Evolutionary conservation across 2,329 filamentous ascomycete species (phyloP).

Genomic region (Ceratocystis eucalypticola): DNA sequence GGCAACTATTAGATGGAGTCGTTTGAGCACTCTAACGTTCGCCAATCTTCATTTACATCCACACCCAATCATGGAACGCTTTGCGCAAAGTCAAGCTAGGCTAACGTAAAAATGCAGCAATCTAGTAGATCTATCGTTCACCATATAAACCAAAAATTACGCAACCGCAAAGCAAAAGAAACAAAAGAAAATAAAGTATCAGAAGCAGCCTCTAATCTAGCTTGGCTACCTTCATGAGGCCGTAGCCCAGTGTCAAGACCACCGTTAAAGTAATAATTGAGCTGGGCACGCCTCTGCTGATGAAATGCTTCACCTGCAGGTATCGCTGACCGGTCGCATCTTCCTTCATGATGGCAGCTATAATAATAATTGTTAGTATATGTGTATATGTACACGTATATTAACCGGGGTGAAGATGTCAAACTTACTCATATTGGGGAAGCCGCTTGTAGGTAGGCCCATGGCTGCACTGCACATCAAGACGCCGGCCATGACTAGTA

Average conservation of each 20-base stretch:
- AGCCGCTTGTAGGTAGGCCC: constrained; percentile 88
- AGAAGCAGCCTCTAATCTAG: constrained; percentile 32
- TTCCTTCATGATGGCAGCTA: constrained; percentile 98
- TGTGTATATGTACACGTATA: not conserved
- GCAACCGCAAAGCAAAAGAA: not conserved
- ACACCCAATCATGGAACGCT: too few relatives aligned
- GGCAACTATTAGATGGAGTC: not conserved
- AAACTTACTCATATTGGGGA: constrained; percentile 96
- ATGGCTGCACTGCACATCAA: constrained; percentile 96
- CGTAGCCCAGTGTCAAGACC: constrained; percentile 80
- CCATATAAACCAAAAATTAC: not conserved
- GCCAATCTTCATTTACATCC: not conserved
- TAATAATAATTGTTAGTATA: not conserved
- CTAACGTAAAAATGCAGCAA: not conserved
- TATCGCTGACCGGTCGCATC: constrained; percentile 88
- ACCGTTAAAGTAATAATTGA: constrained; percentile 70
- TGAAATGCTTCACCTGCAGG: constrained; percentile 82
- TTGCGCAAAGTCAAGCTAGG: not conserved
- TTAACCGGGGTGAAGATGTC: not conserved
- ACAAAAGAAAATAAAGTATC: not conserved
- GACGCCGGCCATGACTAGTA: constrained; percentile 88
- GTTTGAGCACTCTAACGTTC: not conserved
- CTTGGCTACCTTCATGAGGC: constrained; percentile 65
- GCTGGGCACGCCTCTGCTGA: constrained; percentile 80
- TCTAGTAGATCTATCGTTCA: constrained; percentile 1